Evolutionary conservation across 345 rosid genomes (phyloP).

Genomic region (Linum trigynum): DNA sequence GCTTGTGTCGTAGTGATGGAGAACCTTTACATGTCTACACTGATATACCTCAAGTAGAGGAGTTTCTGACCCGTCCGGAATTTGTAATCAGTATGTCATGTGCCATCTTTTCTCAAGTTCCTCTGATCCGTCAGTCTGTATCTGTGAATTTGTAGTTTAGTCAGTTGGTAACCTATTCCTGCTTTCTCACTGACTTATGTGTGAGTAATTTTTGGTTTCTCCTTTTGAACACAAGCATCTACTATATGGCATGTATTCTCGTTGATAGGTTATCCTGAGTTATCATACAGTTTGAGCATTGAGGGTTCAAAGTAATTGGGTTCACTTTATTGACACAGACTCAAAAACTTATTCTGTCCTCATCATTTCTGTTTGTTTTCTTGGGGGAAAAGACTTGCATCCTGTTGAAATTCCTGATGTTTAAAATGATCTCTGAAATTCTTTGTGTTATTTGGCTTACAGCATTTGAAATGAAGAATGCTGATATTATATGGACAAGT

Average conservation of each 20-base stretch:
- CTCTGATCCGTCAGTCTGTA: neutral
- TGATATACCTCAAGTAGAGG: conserved; percentile 86
- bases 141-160: neutral
- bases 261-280: no score
- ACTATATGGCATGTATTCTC: no score
- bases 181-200: neutral
- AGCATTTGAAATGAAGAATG: conserved; percentile 73
- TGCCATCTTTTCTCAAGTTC: neutral
- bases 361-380: no score
- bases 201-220: neutral
- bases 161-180: neutral
- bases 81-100: conserved; percentile 63
- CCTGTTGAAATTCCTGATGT: no score
- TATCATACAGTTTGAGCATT: no score
- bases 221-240: no score
- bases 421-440: no score
- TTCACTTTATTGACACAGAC: no score
- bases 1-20: conserved; percentile 38
- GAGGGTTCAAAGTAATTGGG: no score
- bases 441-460: conserved; percentile 14
- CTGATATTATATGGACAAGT: conserved; percentile 89
- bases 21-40: conserved; percentile 56
- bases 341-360: no score
- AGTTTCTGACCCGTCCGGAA: conserved; percentile 67
- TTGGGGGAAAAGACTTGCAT: no score